Conservation (phyloP, 2,329 filamentous ascomycete species). For the Aspergillus nomiae region DNA sequence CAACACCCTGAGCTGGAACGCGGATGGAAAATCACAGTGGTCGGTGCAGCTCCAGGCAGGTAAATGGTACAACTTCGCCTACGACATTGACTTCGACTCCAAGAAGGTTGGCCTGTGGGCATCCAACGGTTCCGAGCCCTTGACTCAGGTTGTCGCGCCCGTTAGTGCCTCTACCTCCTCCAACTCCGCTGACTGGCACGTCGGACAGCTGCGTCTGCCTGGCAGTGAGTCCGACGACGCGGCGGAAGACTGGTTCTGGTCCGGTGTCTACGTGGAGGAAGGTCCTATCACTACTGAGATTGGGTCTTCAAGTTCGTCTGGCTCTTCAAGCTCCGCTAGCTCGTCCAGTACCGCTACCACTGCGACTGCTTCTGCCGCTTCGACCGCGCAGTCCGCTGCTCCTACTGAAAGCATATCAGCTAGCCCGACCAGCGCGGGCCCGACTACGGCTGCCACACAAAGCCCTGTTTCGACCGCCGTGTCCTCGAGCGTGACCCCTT, state of each 20-base stretch:
- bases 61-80: slow-evolving; percentile 75
- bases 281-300: slow-evolving; percentile 25
- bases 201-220: slow-evolving; percentile 66
- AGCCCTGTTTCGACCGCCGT: background rate
- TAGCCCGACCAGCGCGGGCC: background rate
- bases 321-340: background rate
- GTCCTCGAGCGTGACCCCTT: background rate
- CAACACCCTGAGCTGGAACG: slow-evolving; percentile 65
- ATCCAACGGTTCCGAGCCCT: slow-evolving; percentile 62
- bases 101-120: slow-evolving; percentile 70
- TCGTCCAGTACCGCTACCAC: background rate
- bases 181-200: slow-evolving; percentile 72
- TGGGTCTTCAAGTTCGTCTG: background rate
- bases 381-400: background rate
- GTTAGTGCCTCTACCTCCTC: slow-evolving; percentile 63
- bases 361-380: background rate
- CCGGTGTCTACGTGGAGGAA: slow-evolving; percentile 69
- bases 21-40: slow-evolving; percentile 64
- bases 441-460: background rate
- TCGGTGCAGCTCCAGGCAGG: slow-evolving; percentile 61
- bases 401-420: background rate
- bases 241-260: slow-evolving; percentile 71
- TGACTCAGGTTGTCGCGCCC: slow-evolving; percentile 62
- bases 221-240: slow-evolving; percentile 57
- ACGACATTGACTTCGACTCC: slow-evolving; percentile 69